These are phyloP conservation scores for Anastatica hierochuntica DNA, from an alignment of 345 rosid genomes.

Conservation along the genomic window DNA sequence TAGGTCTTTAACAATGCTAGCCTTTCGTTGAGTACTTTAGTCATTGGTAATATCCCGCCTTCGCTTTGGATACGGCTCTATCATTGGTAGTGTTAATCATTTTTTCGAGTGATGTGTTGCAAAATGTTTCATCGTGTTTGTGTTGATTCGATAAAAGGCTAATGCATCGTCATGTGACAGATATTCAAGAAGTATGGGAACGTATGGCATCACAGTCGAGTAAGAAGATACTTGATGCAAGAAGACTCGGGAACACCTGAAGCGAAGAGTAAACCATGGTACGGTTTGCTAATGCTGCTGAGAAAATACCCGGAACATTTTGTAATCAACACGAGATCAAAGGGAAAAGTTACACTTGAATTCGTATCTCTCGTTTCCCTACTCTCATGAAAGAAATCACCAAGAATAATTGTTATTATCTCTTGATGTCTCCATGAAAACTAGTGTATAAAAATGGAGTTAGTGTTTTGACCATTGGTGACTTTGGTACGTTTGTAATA, in stretches of 20 bases:
- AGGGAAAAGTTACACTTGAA: constrained; percentile 61
- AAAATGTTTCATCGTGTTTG: not conserved
- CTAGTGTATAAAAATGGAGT: not conserved
- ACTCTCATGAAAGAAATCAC: constrained; percentile 33
- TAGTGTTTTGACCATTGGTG: not conserved
- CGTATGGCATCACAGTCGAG: constrained; percentile 86
- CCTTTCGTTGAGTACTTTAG: no score
- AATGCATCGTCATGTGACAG: constrained; percentile 34
- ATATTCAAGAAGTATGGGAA: constrained; percentile 60
- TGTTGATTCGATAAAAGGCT: not conserved
- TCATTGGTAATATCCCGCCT: no score
- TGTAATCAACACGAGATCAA: constrained; percentile 86
- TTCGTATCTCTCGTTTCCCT: constrained; percentile 91
- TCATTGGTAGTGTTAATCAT: no score
- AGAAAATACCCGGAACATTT: constrained; percentile 92
- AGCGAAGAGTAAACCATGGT: constrained; percentile 85
- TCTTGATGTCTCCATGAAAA: no score
- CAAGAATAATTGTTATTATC: not conserved
- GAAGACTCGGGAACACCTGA: constrained; percentile 78
- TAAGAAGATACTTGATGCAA: constrained; percentile 69
- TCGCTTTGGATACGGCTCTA: no score
- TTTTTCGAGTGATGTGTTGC: no score
- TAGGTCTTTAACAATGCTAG: not conserved
- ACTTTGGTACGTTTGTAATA: no score
- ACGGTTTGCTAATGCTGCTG: constrained; percentile 75